Conservation (phyloP, 2,329 filamentous ascomycete species). For the Apiospora hydei region DNA sequence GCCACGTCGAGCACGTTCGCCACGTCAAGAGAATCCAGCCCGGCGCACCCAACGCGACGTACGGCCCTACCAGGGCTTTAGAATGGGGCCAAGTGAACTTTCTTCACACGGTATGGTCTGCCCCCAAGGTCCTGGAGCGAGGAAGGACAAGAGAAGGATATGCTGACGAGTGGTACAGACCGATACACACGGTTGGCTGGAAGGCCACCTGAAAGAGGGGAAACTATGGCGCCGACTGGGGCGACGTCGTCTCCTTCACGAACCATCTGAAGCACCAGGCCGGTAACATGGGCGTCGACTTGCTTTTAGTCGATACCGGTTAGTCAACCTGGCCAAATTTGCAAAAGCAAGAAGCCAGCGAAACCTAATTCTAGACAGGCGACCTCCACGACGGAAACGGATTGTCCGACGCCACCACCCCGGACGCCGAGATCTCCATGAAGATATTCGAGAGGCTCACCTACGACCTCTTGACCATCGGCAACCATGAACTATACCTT, state of each 20-base stretch:
- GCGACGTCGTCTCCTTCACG: constrained; percentile 94
- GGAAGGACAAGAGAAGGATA: neutral
- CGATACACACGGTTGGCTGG: constrained; percentile 95
- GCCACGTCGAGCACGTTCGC: constrained; percentile 52
- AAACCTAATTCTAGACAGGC: constrained; percentile 60
- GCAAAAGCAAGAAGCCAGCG: constrained; percentile 63
- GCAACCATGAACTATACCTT: constrained; percentile 72
- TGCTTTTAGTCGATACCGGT: constrained; percentile 83
- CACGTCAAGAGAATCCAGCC: constrained; percentile 58
- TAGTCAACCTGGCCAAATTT: neutral
- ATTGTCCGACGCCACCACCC: constrained; percentile 86
- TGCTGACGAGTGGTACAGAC: constrained; percentile 53
- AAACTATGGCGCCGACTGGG: constrained; percentile 96
- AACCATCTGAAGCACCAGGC: constrained; percentile 81
- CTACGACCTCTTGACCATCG: constrained; percentile 54
- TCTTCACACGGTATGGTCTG: constrained; percentile 74
- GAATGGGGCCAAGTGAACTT: constrained; percentile 94
- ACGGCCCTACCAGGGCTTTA: constrained; percentile 53
- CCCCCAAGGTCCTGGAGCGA: constrained; percentile 47
- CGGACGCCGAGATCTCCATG: constrained; percentile 73
- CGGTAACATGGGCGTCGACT: constrained; percentile 78
- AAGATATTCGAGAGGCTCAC: constrained; percentile 51
- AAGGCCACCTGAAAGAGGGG: constrained; percentile 89
- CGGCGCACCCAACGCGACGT: constrained; percentile 49
- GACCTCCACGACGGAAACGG: constrained; percentile 95